A percentile compares a stretch with the other conserved stretches of the same genome.
These are phyloP conservation scores for Emmonsia crescens DNA, from an alignment of 2,329 filamentous ascomycete genomes.

Conservation along the genomic window DNA sequence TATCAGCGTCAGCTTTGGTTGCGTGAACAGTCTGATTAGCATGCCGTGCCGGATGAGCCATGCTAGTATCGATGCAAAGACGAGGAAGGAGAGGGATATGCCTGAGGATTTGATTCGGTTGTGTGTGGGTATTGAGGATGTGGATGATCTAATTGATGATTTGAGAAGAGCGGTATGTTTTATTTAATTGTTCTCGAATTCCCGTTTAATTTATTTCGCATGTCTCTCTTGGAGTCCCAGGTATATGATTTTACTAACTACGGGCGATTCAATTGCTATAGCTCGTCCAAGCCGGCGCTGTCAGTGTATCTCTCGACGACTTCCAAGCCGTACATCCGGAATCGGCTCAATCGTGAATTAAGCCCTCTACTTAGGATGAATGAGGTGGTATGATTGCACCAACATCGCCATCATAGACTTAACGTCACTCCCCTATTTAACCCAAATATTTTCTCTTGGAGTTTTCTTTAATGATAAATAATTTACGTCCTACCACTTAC, in stretches of 20 bases:
- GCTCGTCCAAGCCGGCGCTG: slow-evolving; percentile 90
- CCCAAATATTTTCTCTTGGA: slow-evolving; percentile 6
- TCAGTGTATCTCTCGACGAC: slow-evolving; percentile 72
- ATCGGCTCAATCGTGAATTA: not conserved
- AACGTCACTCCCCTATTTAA: slow-evolving; percentile 1
- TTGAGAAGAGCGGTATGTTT: slow-evolving; percentile 67
- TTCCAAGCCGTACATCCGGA: slow-evolving; percentile 52
- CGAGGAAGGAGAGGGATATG: slow-evolving; percentile 75
- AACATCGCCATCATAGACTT: not conserved
- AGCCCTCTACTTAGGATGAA: not conserved
- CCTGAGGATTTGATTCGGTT: slow-evolving; percentile 93
- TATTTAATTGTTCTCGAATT: not conserved
- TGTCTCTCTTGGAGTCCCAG: slow-evolving; percentile 16
- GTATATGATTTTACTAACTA: slow-evolving; percentile 6
- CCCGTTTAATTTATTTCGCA: not conserved
- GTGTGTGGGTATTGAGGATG: slow-evolving; percentile 94
- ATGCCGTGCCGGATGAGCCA: slow-evolving; percentile 99
- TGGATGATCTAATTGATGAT: slow-evolving; percentile 84
- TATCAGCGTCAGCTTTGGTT: slow-evolving; percentile 95
- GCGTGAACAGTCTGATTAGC: slow-evolving; percentile 95
- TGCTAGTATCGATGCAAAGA: slow-evolving; percentile 94
- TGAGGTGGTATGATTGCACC: not conserved
- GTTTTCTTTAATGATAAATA: not conserved
- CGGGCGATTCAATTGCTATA: slow-evolving; percentile 23
- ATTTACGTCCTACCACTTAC: not conserved